Percentiles rank a stretch among this genome's conserved stretches.
phyloP scores from a whole-genome alignment of 805 yeast species.

The Starmerella apis region DNA sequence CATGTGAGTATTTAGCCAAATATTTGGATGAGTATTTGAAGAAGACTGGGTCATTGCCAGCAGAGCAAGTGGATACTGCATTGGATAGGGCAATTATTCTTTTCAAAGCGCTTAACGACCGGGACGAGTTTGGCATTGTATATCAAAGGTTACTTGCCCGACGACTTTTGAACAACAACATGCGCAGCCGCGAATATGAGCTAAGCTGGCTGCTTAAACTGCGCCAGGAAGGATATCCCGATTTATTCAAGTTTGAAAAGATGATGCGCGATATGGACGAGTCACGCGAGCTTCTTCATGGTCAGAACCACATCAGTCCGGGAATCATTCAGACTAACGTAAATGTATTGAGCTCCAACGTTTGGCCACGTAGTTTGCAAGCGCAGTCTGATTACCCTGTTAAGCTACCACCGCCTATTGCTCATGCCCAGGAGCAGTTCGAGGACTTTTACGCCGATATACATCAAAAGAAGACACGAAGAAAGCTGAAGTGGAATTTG shows the following conservation, averaged over 20 bases:
- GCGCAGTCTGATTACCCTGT: conserved; percentile 15
- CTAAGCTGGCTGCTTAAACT: conserved; percentile 33
- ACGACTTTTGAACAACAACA: conserved; percentile 74
- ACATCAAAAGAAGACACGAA: conserved; percentile 9
- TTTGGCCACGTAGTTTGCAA: conserved; percentile 47
- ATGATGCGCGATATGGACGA: conserved; percentile 90
- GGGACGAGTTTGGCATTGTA: conserved; percentile 84
- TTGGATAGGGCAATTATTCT: conserved; percentile 75
- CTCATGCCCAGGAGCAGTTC: conserved; percentile 37
- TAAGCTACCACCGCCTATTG: conserved; percentile 37
- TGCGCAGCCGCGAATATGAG: conserved; percentile 74
- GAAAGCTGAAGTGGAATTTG: conserved; percentile 67
- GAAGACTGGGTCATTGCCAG: conserved; percentile 53
- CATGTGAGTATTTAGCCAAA: conserved; percentile 17
- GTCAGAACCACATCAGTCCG: conserved; percentile 39
- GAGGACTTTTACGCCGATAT: conserved; percentile 39
- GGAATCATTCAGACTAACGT: conserved; percentile 38
- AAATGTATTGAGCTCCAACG: conserved; percentile 59
- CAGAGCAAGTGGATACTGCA: conserved; percentile 48
- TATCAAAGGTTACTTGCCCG: conserved; percentile 83
- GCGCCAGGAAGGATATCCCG: conserved; percentile 8
- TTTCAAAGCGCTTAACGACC: conserved; percentile 79
- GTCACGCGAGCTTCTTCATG: conserved; percentile 53
- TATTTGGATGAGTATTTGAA: conserved; percentile 76
- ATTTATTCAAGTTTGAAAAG: conserved; percentile 53